Conservation (phyloP, 164 flowering plant species). For the Vitis riparia region DNA sequence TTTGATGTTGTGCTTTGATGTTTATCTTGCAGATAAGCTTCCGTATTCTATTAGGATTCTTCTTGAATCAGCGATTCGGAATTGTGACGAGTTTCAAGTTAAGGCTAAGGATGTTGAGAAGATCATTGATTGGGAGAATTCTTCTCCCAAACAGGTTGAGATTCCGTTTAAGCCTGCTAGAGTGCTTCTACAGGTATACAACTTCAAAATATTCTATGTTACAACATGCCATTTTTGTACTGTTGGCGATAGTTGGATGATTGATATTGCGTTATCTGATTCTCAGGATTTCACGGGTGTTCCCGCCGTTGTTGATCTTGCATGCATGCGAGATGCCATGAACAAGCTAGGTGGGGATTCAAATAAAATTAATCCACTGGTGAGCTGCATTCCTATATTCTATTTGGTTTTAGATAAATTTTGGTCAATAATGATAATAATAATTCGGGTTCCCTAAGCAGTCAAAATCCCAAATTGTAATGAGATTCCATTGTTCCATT, state of each 20-base stretch:
- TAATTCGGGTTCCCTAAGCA: no score
- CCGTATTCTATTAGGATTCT: constrained; percentile 88
- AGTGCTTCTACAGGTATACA: constrained; percentile 79
- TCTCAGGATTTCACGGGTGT: constrained; percentile 95
- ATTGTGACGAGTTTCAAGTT: constrained; percentile 94
- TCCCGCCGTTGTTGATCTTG: constrained; percentile 98
- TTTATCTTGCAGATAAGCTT: constrained; percentile 58
- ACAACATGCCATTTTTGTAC: no score
- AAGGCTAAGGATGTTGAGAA: constrained; percentile 87
- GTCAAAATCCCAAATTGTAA: no score
- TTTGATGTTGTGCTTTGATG: neutral
- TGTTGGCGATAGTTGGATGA: neutral
- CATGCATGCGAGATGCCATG: constrained; percentile 98
- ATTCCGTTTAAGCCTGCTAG: constrained; percentile 99
- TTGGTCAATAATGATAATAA: no score
- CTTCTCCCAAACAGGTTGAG: constrained; percentile 88
- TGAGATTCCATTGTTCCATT: no score
- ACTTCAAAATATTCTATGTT: neutral
- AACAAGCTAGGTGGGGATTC: constrained; percentile 84
- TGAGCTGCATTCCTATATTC: constrained; percentile 14
- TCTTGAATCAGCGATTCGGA: constrained; percentile 89
- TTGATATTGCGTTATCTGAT: neutral
- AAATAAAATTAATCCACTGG: constrained; percentile 93
- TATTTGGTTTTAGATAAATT: no score
- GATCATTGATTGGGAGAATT: constrained; percentile 94